Base-by-base conservation (phyloP, 345 rosid genomes). In the Linum lewisii region DNA sequence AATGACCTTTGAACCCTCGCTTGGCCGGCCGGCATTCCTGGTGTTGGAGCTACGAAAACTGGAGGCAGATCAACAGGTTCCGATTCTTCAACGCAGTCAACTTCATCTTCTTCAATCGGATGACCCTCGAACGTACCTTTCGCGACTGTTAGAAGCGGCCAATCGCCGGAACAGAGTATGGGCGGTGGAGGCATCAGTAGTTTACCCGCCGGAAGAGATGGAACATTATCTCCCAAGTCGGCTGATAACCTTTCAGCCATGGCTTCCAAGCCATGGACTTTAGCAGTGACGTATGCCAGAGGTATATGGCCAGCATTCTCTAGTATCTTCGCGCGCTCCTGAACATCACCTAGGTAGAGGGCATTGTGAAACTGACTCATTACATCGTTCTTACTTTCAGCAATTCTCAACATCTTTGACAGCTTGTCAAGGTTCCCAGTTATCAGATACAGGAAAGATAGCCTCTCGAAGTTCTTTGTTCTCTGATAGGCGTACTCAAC, bases 331-430 rank as follows among this genome's bases (percentile, higher is more conserved):
- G 88, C 78, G 42, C 97, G 95, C 73, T 92, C 98, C 58, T 70
- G 78, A 44, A 92, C 77, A 77, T 92, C 97, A 66, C 98, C 96
- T 49, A 91, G 71, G 63, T 91, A 91, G 61, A 91, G 68, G 36
- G 95, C 96, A 75, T 91, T 85, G 62, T 91, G 98, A 69, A 91
- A 91, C 72, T 91, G 98, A 51, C 96, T 96, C 98, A 91, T 91
- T 0, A 91, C 83, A 63, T 92, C 93, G 63, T 86, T 86, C 75
- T 88, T 84, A 61, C 84, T 93, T 74, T 86, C 96, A 0, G 97
- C 96, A 79, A 88, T 92, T 75, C 79, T 91, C 72, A 91, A 77
- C 96, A 91, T 81, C 73, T 88, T 91, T 44, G 93, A 69, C 61
- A 91, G 81, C 73, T 88, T 91, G 9, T 88, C 98, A 69, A 72